Evolutionary conservation across 768 basidiomycete genomes (phyloP).

Genomic region (Rhodocollybia butyracea): DNA sequence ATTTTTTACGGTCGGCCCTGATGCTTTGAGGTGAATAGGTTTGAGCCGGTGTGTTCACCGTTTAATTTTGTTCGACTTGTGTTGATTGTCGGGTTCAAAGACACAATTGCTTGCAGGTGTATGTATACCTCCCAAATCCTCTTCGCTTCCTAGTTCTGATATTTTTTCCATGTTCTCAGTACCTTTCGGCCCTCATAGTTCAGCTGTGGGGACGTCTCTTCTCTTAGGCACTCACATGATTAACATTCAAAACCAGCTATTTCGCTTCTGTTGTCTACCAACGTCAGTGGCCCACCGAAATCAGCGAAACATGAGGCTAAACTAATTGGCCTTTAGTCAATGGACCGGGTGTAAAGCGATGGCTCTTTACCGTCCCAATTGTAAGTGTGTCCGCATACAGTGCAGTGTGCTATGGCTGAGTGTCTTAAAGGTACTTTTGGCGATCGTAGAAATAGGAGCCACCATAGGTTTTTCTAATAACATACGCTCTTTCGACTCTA

Average conservation of each 20-base stretch:
- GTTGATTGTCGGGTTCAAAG: background rate
- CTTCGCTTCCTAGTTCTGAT: no score
- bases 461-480: background rate
- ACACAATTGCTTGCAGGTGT: background rate
- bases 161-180: slow-evolving; percentile 10
- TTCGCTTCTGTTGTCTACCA: slow-evolving; percentile 17
- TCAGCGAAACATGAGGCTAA: background rate
- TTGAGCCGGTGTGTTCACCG: background rate
- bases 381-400: slow-evolving; percentile 10
- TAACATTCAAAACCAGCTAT: slow-evolving; percentile 12
- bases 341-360: slow-evolving; percentile 14
- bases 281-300: background rate
- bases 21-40: background rate
- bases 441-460: background rate
- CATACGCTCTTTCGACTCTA: background rate
- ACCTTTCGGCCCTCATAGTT: slow-evolving; percentile 17
- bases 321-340: background rate
- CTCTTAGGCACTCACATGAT: background rate
- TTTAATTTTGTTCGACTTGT: no score
- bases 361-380: slow-evolving; percentile 14
- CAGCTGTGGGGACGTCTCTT: slow-evolving; percentile 14
- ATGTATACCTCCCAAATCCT: background rate
- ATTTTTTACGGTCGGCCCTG: no score
- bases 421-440: background rate
- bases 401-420: background rate